phyloP scores from a whole-genome alignment of 2,329 filamentous ascomycete genomes.

The Cladosporium colombiae region DNA sequence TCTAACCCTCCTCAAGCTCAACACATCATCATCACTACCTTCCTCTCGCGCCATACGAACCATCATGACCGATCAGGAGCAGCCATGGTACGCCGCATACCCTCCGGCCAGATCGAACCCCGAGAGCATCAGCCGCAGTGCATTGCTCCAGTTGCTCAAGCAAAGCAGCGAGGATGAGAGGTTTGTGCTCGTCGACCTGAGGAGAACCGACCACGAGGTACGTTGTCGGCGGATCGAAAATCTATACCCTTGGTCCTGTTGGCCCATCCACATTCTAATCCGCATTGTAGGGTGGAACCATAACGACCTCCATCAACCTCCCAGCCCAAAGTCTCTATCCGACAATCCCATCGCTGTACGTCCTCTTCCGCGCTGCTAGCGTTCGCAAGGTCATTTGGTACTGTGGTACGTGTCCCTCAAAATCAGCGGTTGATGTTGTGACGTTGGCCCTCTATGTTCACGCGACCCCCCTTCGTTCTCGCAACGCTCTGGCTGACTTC shows the following conservation, averaged over 20 bases:
- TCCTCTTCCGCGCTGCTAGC: conserved; percentile 53
- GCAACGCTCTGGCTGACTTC: background rate
- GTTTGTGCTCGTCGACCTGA: conserved; percentile 47
- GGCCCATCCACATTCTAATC: background rate
- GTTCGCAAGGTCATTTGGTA: conserved; percentile 57
- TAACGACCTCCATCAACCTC: conserved; percentile 59
- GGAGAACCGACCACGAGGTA: conserved; percentile 55
- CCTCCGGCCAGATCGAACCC: conserved; percentile 7
- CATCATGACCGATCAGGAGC: background rate
- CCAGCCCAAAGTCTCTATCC: conserved; percentile 58
- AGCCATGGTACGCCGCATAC: conserved; percentile 18
- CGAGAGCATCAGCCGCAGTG: background rate
- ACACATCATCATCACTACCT: too few species aligned
- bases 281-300: conserved; percentile 57
- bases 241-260: too few species aligned
- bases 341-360: conserved; percentile 51
- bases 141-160: conserved; percentile 12
- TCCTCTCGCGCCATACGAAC: too few species aligned
- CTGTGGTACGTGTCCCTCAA: conserved; percentile 47
- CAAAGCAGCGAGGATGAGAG: background rate
- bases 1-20: too few species aligned
- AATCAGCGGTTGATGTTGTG: background rate
- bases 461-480: background rate
- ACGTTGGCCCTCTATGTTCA: background rate
- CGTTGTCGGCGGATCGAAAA: background rate